Percentiles rank a stretch among this genome's conserved stretches.
Conservation (phyloP, 129 eudicot genomes). For the Ambrosia trifida region DNA sequence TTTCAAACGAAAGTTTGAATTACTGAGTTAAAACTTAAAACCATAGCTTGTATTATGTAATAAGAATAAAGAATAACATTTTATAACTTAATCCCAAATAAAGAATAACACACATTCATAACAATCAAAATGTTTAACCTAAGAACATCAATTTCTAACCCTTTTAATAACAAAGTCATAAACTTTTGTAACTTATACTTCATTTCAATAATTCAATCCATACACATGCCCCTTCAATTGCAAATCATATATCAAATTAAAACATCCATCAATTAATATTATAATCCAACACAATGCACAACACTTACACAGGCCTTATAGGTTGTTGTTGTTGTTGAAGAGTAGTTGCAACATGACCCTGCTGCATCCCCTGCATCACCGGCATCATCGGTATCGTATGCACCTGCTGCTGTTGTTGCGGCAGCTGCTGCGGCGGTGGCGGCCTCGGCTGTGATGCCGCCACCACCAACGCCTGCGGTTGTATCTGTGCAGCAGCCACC, state of each 20-base stretch:
- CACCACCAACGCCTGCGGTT: not conserved
- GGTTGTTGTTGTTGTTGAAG: constrained; percentile 38
- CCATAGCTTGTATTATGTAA: not conserved
- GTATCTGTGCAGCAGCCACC: constrained; percentile 17
- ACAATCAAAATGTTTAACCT: not conserved
- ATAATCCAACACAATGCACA: constrained; percentile 11
- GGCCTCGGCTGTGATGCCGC: constrained; percentile 22
- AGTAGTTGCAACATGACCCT: constrained; percentile 7
- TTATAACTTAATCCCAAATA: constrained; percentile 1
- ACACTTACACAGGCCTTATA: constrained; percentile 45
- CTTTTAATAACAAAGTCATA: not conserved
- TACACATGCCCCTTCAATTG: constrained; percentile 20
- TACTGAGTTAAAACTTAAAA: not conserved
- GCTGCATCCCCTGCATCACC: not conserved
- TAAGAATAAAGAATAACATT: not conserved
- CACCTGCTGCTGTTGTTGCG: not conserved
- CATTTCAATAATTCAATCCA: constrained; percentile 1
- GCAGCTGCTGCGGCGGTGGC: constrained; percentile 1
- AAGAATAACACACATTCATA: not conserved
- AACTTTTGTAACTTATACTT: not conserved
- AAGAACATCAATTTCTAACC: not conserved
- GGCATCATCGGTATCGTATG: not conserved
- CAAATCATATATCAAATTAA: not conserved
- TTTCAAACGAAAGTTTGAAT: not conserved
- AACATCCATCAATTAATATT: not conserved